Evolutionary conservation across 139 green algal species (phyloP).

Genomic region (Astrephomene gubernaculifera): DNA sequence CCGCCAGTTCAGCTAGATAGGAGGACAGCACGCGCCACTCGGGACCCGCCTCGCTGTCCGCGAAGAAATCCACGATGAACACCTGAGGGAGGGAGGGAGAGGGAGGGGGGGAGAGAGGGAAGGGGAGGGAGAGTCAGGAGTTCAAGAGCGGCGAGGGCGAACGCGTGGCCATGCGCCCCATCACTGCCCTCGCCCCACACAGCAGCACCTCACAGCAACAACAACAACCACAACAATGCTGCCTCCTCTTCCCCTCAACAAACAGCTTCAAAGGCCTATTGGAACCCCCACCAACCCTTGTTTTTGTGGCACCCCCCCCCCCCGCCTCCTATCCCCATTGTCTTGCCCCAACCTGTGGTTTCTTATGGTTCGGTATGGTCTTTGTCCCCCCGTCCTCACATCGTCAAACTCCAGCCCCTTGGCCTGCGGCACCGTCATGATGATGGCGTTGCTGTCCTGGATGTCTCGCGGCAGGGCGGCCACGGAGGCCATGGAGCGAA

Average conservation of each 20-base stretch:
- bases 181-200: too few species aligned
- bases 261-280: too few species aligned
- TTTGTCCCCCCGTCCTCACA: slow-evolving; percentile 3
- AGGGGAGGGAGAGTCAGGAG: too few species aligned
- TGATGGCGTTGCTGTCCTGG: slow-evolving; percentile 65
- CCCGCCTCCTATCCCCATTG: not conserved
- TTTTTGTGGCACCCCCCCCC: not conserved
- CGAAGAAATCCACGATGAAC: slow-evolving; percentile 79
- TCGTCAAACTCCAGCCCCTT: slow-evolving; percentile 88
- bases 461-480: slow-evolving; percentile 63
- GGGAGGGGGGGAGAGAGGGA: not conserved
- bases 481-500: slow-evolving; percentile 58
- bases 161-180: too few species aligned
- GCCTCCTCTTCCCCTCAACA: too few species aligned
- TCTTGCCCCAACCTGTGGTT: too few species aligned
- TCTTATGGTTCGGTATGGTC: too few species aligned
- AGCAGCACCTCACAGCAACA: too few species aligned
- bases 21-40: slow-evolving; percentile 78
- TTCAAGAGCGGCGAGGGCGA: not conserved
- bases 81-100: slow-evolving; percentile 10
- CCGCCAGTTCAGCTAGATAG: slow-evolving; percentile 58
- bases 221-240: too few species aligned
- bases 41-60: slow-evolving; percentile 45
- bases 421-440: slow-evolving; percentile 79
- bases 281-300: not conserved